Evolutionary conservation across 2,329 filamentous ascomycete genomes (phyloP), one percentile per base, ranked within the genome.

Genomic region (Phaeosphaeria sp.): DNA sequence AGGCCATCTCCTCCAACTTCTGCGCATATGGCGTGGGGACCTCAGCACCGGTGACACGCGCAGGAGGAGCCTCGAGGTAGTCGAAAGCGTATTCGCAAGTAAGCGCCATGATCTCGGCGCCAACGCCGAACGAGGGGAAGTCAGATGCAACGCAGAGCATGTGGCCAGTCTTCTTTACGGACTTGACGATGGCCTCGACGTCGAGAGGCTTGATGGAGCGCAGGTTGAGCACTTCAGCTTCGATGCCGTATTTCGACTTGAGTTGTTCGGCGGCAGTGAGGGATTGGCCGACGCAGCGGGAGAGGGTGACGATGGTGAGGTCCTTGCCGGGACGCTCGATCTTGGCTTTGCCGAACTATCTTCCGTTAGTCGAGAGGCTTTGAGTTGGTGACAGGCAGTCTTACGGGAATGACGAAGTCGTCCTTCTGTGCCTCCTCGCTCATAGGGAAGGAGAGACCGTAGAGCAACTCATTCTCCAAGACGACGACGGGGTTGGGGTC

Each of bases 11-110:
- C 86, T 99, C 95, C 57, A 99, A 87, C 78, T 92, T 91, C 80
- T 90, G 85, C 58, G 95, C 94, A 77, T 99, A 98, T 39, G 95
- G 95, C 7, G 95, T 99, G 50, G 95, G 95, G 13, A 99, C 95
- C 79, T 99, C 95, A 65, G 95, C 94, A 78, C 95, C 95, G 58
- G 95, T 98, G 73, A 99, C 89, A 79, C 95, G 90, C 80, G 94
- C 90, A 61, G 93, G 95, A 48, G 95, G 95, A 55, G 93, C 92
- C 74, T 97, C 89, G 66, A 99, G 90, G 84, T 96, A 98, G 83
- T 99, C 95, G 77, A 98, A 99, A 64, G 88, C 93, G 80, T 98
- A 99, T 83, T 99, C 95, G 90, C 96, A 96, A 63, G 92, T 89
- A 60, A 97, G 84, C 59, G 95, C 95, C 64, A 99, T 87, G 72